Evolutionary conservation across 768 basidiomycete genomes (phyloP).

Genomic region (Boletus coccyginus): DNA sequence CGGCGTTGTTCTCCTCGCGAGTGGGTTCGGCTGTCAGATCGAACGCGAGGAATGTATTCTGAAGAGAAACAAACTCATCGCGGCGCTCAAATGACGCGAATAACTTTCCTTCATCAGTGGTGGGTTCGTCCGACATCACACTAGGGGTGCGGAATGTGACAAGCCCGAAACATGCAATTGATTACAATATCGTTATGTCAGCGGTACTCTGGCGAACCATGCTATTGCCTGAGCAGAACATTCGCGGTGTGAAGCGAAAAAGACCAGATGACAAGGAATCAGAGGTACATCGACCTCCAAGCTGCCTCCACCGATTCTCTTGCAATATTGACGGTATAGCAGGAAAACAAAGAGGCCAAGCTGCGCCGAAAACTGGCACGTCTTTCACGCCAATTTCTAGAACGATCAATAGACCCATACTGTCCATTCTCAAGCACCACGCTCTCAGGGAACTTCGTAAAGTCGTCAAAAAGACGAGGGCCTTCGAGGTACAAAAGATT

Average conservation of each 20-base stretch:
- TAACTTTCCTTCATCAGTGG: constrained; percentile 39
- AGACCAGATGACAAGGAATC: constrained; percentile 38
- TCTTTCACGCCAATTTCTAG: constrained; percentile 17
- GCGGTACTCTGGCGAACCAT: constrained; percentile 4
- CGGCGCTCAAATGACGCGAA: constrained; percentile 61
- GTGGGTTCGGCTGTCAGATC: constrained; percentile 45
- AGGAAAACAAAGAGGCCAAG: constrained; percentile 43
- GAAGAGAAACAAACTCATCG: constrained; percentile 54
- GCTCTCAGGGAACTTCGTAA: constrained; percentile 69
- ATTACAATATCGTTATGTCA: constrained; percentile 19
- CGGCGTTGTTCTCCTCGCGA: constrained; percentile 42
- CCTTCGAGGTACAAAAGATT: constrained; percentile 78
- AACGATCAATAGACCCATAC: constrained; percentile 8
- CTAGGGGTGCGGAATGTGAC: not conserved
- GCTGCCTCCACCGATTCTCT: not conserved
- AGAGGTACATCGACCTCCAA: constrained; percentile 11
- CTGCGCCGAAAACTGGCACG: constrained; percentile 57
- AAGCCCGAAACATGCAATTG: no score
- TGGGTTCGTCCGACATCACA: constrained; percentile 38
- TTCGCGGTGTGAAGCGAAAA: constrained; percentile 44
- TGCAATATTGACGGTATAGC: constrained; percentile 3
- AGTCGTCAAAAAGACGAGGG: constrained; percentile 76
- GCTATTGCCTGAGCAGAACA: constrained; percentile 1
- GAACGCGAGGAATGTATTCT: constrained; percentile 47
- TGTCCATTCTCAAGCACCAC: constrained; percentile 56